phyloP scores from a whole-genome alignment of 352 stramenopile species.

The Pythium biforme region DNA sequence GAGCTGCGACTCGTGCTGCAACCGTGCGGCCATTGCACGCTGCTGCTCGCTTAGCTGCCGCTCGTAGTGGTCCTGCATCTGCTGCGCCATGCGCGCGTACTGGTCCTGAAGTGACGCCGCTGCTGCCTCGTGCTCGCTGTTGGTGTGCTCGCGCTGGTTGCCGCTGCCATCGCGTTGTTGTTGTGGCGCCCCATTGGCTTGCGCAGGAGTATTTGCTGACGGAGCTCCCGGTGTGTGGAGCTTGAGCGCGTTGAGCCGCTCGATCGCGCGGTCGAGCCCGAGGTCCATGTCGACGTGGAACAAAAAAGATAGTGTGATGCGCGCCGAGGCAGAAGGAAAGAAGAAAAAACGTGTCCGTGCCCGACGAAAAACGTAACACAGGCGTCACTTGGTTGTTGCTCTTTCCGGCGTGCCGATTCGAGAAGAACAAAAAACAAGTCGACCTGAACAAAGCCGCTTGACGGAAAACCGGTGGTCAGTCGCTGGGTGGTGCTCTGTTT shows the following conservation, averaged over 20 bases:
- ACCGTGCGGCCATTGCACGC: constrained; percentile 40
- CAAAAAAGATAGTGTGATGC: background rate
- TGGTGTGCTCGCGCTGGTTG: constrained; percentile 20
- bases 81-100: constrained; percentile 24
- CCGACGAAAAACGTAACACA: background rate
- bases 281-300: constrained; percentile 25
- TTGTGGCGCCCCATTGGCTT: background rate
- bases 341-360: background rate
- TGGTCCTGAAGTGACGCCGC: constrained; percentile 17
- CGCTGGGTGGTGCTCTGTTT: background rate
- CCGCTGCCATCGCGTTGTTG: background rate
- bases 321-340: background rate
- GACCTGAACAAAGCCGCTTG: background rate
- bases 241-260: constrained; percentile 72
- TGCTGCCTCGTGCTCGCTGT: background rate
- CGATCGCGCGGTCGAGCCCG: constrained; percentile 69
- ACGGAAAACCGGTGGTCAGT: background rate
- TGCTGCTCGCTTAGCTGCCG: constrained; percentile 37
- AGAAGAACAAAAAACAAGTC: constrained; percentile 8
- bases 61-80: constrained; percentile 53
- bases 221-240: constrained; percentile 23
- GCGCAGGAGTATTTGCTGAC: background rate
- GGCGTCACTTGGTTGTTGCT: too few relatives aligned
- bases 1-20: constrained; percentile 51
- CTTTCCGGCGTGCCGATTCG: background rate